Evolutionary conservation across 192 early-diverging fungal genomes (phyloP), one percentile per base, ranked within the genome.

Genomic region (Coemansia sp.): DNA sequence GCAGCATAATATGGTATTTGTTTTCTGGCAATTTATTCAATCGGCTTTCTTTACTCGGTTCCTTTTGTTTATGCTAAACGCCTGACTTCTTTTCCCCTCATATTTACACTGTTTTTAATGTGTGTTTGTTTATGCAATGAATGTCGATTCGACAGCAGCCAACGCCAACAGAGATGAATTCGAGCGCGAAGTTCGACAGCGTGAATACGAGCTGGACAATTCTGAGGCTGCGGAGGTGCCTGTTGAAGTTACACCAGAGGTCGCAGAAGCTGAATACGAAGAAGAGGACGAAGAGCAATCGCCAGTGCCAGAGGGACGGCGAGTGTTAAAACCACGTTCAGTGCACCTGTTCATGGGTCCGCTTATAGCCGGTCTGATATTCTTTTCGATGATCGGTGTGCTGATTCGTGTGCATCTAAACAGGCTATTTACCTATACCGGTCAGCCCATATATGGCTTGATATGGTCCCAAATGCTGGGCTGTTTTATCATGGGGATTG

Each of bases 381-480:
- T 74, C 7, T 87, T 87, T 57, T 87, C 90, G 10, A 89, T 91
- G 65, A 36, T 80, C 29, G 92, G 92, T 1, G 83, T 86, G 1
- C 75, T 91, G 7, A 75, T 89, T 8, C 83, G 92, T 20, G 70
- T 91, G 42, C 79, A 84, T 3, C 52, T 90, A 20, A 76, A 31
- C 20, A 69, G 73, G 5, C 74, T 91, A 1, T 83, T 89, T 30
- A 74, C 80, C 4, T 93, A 87, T 68, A 18, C 66, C 14, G 85
- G 82, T 0, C 73, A 76, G 49, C 89, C 89, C 50, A 85, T 90
- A 0, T 89, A 87, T 76, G 66, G 75, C 5, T 66, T 90, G 31
- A 64, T 85, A 10, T 88, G 87, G 82, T 78, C 86, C 28, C 92
- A 93, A 56, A 84, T 88, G 64, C 49, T 88, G 16, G 92, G 92